Evolutionary conservation across 352 stramenopile species (phyloP), one percentile per base, ranked within the genome.

Genomic region (Pythium rishiriense): DNA sequence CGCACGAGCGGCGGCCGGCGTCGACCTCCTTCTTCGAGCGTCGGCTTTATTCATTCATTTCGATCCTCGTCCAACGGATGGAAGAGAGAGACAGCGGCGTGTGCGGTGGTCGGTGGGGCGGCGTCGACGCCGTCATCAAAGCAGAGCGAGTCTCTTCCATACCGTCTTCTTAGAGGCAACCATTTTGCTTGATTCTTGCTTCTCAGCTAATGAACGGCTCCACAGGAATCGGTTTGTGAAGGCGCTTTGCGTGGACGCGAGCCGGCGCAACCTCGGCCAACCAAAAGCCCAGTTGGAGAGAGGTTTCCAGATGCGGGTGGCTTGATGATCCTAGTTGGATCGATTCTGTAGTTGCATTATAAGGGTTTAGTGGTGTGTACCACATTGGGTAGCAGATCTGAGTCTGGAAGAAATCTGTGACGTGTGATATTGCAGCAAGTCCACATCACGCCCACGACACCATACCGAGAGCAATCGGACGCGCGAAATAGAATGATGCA

Each of bases 101-200:
- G 11, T n/a, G 54, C 53, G 37, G 50, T 42, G 28, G 51, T 19
- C 9, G 55, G 29, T 19, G 12, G 22, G 12, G 26, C 56, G 42
- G 45, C 45, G 46, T 22, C 56, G 56, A 41, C 48, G 48, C 19
- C 37, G 37, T 17, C 29, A 53, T 48, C 43, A 37, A 54, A 31
- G 43, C 28, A 39, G 62, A 63, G 69, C 52, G 63, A 64, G 58
- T 71, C 68, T 83, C 60, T 73, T 72, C 79, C 84, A 82, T 91
- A 94, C 85, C 85, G 85, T 91, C 85, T 94, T 94, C 81, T 94
- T 94, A 83, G 85, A 90, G 80, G 85, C 80, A 83, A 94, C 85
- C 85, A 94, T 94, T 78, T 83, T 89, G 65, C 66, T 68, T 68
- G 63, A 72, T 84, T 87, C 76, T 73, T 85, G 84, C 78, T 91